A percentile compares a stretch with the other conserved stretches of the same genome.
phyloP scores from a whole-genome alignment of 1,284 basidiomycete species.

The Cryptococcus floricola region DNA sequence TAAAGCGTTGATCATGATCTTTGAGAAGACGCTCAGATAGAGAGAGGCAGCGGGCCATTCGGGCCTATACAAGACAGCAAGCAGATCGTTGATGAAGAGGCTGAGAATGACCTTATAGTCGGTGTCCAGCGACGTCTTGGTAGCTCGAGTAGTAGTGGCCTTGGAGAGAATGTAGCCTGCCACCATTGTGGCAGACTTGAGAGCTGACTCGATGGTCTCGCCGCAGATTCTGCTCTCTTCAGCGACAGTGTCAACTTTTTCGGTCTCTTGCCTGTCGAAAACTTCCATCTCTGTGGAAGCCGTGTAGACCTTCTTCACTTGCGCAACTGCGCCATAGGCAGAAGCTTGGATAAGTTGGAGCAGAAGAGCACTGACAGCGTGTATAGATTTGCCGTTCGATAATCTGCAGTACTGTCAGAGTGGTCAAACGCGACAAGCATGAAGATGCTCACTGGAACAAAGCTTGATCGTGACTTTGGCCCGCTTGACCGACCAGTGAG shows the following conservation, averaged over 20 bases:
- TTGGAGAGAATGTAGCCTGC: constrained; percentile 67
- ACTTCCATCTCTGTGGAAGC: constrained; percentile 60
- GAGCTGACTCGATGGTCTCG: constrained; percentile 60
- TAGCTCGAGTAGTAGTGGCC: constrained; percentile 61
- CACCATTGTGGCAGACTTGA: constrained; percentile 77
- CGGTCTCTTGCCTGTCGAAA: not conserved
- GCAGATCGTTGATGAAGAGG: constrained; percentile 78
- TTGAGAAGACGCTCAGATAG: constrained; percentile 70
- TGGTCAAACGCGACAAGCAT: not conserved
- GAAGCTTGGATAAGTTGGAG: constrained; percentile 95
- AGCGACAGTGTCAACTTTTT: constrained; percentile 60
- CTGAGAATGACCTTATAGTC: constrained; percentile 90
- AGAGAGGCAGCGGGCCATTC: constrained; percentile 94
- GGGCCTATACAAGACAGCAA: constrained; percentile 85
- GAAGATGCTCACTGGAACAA: constrained; percentile 67
- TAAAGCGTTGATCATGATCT: constrained; percentile 73
- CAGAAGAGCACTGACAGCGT: constrained; percentile 85
- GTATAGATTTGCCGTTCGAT: constrained; percentile 63
- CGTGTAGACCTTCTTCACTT: constrained; percentile 47
- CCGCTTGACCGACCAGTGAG: constrained; percentile 82
- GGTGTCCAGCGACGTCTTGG: constrained; percentile 81
- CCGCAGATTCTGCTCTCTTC: constrained; percentile 25
- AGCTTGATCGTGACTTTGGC: constrained; percentile 78
- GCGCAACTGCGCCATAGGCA: constrained; percentile 63
- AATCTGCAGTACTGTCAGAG: constrained; percentile 34